Evolutionary conservation across 2,329 filamentous ascomycete species (phyloP), one percentile per base, ranked within the genome.

Genomic region (Cadophora malorum): DNA sequence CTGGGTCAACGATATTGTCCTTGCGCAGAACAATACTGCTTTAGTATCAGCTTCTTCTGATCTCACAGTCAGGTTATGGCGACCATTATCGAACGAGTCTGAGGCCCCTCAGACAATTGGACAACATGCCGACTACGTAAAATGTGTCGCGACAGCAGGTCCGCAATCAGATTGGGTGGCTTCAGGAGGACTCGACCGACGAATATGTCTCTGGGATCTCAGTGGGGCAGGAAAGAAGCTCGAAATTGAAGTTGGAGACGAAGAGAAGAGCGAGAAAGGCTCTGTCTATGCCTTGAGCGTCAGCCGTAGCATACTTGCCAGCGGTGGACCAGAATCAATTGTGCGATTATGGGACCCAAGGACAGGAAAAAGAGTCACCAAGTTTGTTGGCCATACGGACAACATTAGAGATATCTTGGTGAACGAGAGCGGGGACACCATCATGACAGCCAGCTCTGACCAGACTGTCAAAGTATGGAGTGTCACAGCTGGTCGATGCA

Each of bases 401-500:
- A 97, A 95, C 73, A 90, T 99, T 72, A 90, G 96, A 59, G 91
- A 95, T 74, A 94, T 99, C 70, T 83, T 99, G 63, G 89, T 99
- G 72, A 97, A 93, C 74, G 89, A 95, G 73, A 89, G 92, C 68
- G 94, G 93, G 49, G 94, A 97, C 77, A 96, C 90, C 50, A 92
- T 99, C 74, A 88, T 99, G 84, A 97, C 95, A 0, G 94, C 93
- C 16, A 97, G 94, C 74, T 95, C 95, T 1, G 96, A 99, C 79
- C 94, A 97, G 80, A 98, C 96, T 0, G 91, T 99, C 82, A 99
- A 99, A 82, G 89, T 98, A 67, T 99, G 96, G 96, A 97, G 94
- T 73, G 90, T 98, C 74, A 96, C 92, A 12, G 95, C 94, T 25
- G 96, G 96, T 65, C 87, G 96, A 74, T 99, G 96, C 84, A 95